phyloP scores from a whole-genome alignment of 495 filamentous ascomycete genomes.

The Recurvomyces mirabilis region DNA sequence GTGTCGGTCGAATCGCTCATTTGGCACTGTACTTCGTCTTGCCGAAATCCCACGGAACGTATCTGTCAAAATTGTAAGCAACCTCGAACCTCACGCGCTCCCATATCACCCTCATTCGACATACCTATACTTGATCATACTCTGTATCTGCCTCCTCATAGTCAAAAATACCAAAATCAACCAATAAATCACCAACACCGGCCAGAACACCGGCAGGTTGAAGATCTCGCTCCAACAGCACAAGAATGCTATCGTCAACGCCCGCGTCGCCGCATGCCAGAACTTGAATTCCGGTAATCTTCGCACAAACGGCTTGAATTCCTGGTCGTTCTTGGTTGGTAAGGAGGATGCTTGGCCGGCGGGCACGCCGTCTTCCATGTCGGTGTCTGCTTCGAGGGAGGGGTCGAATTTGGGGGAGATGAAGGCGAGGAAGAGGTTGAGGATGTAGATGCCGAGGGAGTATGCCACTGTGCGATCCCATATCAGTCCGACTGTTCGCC shows the following conservation, averaged over 20 bases:
- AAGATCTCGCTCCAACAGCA: conserved; percentile 91
- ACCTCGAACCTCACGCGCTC: background rate
- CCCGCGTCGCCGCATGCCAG: conserved; percentile 89
- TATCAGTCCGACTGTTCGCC: no score
- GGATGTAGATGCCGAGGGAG: conserved; percentile 95
- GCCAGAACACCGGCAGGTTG: conserved; percentile 98
- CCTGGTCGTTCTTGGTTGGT: conserved; percentile 88
- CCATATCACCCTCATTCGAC: background rate
- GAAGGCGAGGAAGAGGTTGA: conserved; percentile 99
- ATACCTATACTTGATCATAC: conserved; percentile 99
- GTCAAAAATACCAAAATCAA: conserved; percentile 89
- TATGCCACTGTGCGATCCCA: conserved; percentile 84
- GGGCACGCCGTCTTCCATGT: conserved; percentile 77
- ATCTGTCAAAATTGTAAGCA: conserved; percentile 12
- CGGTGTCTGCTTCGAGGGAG: conserved; percentile 86
- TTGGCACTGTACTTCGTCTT: conserved; percentile 19
- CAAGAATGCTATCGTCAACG: conserved; percentile 68
- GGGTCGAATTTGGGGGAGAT: conserved; percentile 98
- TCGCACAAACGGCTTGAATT: conserved; percentile 94
- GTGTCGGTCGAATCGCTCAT: no score
- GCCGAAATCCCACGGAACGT: conserved; percentile 22
- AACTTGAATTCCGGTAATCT: conserved; percentile 98
- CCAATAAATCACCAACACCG: conserved; percentile 96
- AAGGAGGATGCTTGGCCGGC: conserved; percentile 47
- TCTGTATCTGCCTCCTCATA: conserved; percentile 97